Evolutionary conservation across 1,284 basidiomycete species (phyloP), one percentile per base, ranked within the genome.

Genomic region (Mycosarcoma maydis): DNA sequence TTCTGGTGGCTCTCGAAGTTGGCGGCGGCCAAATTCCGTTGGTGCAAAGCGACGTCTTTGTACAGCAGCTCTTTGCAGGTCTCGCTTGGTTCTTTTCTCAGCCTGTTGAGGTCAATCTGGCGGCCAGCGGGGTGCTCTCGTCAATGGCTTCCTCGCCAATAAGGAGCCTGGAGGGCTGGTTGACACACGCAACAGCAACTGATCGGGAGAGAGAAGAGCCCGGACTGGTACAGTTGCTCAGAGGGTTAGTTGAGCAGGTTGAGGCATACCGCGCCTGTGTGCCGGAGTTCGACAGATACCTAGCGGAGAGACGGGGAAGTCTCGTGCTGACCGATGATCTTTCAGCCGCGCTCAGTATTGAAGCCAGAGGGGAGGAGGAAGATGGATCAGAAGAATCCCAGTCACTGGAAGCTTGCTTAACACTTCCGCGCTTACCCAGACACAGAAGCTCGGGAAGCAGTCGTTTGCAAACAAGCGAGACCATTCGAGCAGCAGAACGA

Each of bases 271-370:
- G 92, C 16, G 85, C 87, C 47, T 82, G 86, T 16, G 87, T 94
- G 17, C 86, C 89, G 14, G 85, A 89, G 42, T 97, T 98, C 80
- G 93, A 97, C 83, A 86, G 86, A 72, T 91, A 88, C 74, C 86
- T 98, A 3, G 82, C 87, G 1, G 93, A 98, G 82, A 87, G 95
- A 24, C 86, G 95, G 32, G 90, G 91, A 77, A 94, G 94, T 3
- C 84, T 98, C 17, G 84, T 96, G 22, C 96, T 95, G 82, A 90
- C 90, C 2, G 94, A 97, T 82, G 94, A 95, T 78, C 83, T 97
- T 27, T 91, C 89, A 17, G 95, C 97, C 76, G 94, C 94, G 2
- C 85, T 98, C n/a, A 67, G 71, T 6, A 39, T 75, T 13, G 61
- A 57, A 6, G n/a, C 42, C 3, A 26, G 27, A 16, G 36, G 20